phyloP scores from a whole-genome alignment of 108 stramenopile genomes.

The Cyclotella cryptica region DNA sequence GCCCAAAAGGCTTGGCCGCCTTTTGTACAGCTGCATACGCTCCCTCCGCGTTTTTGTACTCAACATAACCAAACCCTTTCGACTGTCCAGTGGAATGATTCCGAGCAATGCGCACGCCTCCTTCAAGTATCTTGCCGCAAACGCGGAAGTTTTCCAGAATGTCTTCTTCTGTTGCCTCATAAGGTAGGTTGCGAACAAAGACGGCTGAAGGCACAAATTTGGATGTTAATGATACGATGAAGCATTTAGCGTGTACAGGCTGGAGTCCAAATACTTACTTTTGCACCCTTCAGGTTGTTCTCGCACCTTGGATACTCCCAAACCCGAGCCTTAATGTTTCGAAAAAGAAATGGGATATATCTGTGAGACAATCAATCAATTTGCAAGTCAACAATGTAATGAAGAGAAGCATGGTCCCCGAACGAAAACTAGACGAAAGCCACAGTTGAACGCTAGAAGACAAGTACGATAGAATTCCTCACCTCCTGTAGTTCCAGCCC shows the following conservation, averaged over 20 bases:
- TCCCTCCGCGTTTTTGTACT: conserved; percentile 68
- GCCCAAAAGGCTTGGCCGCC: conserved; percentile 58
- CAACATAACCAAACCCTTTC: conserved; percentile 87
- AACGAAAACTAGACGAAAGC: not conserved
- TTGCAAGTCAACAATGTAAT: not conserved
- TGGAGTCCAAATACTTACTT: not conserved
- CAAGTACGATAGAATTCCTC: not conserved
- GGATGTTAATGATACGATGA: not conserved
- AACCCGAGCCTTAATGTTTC: not conserved
- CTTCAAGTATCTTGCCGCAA: conserved; percentile 63
- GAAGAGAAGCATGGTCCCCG: not conserved
- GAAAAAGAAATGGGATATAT: not conserved
- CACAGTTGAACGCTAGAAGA: not conserved
- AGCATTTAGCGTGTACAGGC: not conserved
- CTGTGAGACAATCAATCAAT: not conserved
- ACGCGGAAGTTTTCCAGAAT: conserved; percentile 69
- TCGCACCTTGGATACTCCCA: not conserved
- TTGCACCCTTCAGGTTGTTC: conserved; percentile 10
- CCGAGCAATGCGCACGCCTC: conserved; percentile 78
- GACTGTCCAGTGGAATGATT: conserved; percentile 64
- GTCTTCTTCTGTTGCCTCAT: conserved; percentile 84
- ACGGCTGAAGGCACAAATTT: conserved; percentile 43
- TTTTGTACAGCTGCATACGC: conserved; percentile 63
- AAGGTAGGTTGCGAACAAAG: conserved; percentile 94
- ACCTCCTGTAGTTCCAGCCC: conserved; percentile 45